phyloP scores from a whole-genome alignment of 2,329 filamentous ascomycete species.

The Stemphylium lycopersici region DNA sequence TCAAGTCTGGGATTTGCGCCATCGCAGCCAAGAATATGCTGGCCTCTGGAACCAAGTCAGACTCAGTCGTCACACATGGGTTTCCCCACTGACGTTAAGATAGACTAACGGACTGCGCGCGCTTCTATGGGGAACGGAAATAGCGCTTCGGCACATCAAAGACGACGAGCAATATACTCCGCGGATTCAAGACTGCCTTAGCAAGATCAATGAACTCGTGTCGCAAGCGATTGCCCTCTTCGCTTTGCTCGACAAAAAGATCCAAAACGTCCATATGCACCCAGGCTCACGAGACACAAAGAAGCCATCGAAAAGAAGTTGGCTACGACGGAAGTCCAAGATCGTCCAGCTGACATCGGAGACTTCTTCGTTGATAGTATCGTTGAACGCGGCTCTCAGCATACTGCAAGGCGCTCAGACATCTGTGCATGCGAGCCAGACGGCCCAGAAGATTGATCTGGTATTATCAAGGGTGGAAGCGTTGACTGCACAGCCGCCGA shows the following conservation, averaged over 20 bases:
- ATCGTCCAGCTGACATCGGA: not conserved
- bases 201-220: not conserved
- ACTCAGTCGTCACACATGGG: too few species aligned
- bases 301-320: conserved; percentile 6
- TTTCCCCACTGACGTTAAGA: too few species aligned
- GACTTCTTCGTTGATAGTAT: not conserved
- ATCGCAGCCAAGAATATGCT: conserved; percentile 9
- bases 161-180: not conserved
- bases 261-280: not conserved
- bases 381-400: not conserved
- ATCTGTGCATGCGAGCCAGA: not conserved
- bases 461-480: not conserved
- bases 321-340: conserved; percentile 5
- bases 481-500: not conserved
- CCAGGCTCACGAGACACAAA: not conserved
- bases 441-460: not conserved
- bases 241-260: not conserved
- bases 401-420: conserved; percentile 2
- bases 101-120: not conserved
- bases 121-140: not conserved
- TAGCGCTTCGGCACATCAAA: not conserved
- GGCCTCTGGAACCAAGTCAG: conserved; percentile 4
- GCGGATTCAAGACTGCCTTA: not conserved
- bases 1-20: conserved; percentile 4
- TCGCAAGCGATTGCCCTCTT: not conserved